Evolutionary conservation across 495 filamentous ascomycete species (phyloP), one percentile per base, ranked within the genome.

Genomic region (Aspergillus diversus): DNA sequence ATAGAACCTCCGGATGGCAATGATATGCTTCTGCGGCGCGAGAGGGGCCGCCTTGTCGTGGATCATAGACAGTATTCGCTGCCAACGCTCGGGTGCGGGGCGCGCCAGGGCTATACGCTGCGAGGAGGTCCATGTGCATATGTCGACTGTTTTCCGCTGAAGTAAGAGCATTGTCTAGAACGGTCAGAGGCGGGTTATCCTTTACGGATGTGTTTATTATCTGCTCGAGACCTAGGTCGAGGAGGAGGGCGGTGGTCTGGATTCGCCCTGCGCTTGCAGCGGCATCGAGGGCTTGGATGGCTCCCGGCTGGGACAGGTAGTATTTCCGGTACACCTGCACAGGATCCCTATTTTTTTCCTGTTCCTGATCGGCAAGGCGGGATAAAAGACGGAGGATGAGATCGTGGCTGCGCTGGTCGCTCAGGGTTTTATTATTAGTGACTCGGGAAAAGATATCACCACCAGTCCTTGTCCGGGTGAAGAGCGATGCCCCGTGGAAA

Each of bases 1-100:
- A 32, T 8, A 53, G 1, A 21, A 53, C 50, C 1, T 53, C 50
- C 5, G 50, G 50, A 32, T 21, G 32, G 3, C 17, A 5, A 3
- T 53, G 32, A 13, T 53, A 53, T 32, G 50, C 50, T 13, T 53
- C 50, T 32, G 50, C 50, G 17, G 50, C 50, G 5, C 50, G 50
- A 21, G n/a, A n/a, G 17, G 27, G 5, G 5, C 17, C 17, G 17
- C 50, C 50, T 13, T 53, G 50, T 12, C 9, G 4, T 4, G 13
- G n/a, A 32, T 53, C 15, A 27, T 31, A 53, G 5, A 53, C 50
- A 53, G 13, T 21, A 32, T 32, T 32, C 13, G 50, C 50, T 5
- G 12, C 17, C 1, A 43, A 15, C 39, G 39, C 39, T 15, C 39
- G 39, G 39, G 8, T 15, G 9, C 39, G 39, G 15, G 39, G 9